Conservation (phyloP, 2,329 filamentous ascomycete species). For the Clonostachys byssicola region DNA sequence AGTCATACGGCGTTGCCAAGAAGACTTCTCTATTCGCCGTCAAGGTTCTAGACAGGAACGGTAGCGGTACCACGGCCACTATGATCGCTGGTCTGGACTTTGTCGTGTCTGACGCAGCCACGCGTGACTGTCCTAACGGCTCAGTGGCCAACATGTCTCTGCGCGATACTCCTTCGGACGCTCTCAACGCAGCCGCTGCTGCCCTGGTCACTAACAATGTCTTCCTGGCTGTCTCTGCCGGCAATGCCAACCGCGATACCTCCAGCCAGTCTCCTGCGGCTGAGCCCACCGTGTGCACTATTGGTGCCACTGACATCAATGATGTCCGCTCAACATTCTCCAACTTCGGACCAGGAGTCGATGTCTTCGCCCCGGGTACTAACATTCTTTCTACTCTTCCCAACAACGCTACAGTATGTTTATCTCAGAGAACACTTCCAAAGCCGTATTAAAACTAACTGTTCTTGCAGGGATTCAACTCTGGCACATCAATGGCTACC, state of each 20-base stretch:
- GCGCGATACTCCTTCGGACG: conserved; percentile 5
- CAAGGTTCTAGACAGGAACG: conserved; percentile 25
- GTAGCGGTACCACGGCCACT: conserved; percentile 4
- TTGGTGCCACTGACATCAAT: conserved; percentile 19
- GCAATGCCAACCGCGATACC: conserved; percentile 7
- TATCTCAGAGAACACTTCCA: not conserved
- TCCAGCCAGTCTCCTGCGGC: conserved; percentile 7
- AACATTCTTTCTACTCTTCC: conserved; percentile 39
- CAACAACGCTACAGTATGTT: conserved; percentile 24
- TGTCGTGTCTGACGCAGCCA: conserved; percentile 18
- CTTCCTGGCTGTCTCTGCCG: conserved; percentile 10
- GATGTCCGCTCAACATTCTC: conserved; percentile 36
- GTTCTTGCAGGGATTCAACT: conserved; percentile 18
- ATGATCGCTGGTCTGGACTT: conserved; percentile 21
- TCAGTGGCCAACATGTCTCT: conserved; percentile 40
- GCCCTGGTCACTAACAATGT: conserved; percentile 7
- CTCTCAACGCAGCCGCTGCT: conserved; percentile 27
- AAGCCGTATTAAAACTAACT: not conserved
- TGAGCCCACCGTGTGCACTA: conserved; percentile 11
- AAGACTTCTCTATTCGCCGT: conserved; percentile 28
- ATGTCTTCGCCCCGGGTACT: conserved; percentile 43
- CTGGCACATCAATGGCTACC: conserved; percentile 36
- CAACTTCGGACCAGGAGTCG: conserved; percentile 41
- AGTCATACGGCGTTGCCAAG: conserved; percentile 24
- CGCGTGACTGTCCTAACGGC: conserved; percentile 12